Evolutionary conservation across 2,329 filamentous ascomycete species (phyloP).

Genomic region (Leptographium wingfieldii): DNA sequence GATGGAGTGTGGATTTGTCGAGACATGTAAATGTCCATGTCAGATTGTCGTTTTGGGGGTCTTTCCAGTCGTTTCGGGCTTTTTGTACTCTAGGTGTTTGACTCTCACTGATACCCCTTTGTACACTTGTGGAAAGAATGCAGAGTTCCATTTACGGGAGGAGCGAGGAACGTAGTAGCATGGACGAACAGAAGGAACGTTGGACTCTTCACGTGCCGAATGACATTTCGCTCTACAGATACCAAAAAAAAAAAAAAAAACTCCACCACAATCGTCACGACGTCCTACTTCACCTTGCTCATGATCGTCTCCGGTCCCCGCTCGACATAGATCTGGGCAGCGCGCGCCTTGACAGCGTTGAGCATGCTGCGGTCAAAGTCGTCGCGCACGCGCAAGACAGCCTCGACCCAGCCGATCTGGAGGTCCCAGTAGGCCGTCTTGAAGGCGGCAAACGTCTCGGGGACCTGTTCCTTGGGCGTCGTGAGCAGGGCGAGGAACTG

Average conservation of each 20-base stretch:
- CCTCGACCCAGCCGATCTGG: constrained; percentile 91
- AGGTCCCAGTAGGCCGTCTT: constrained; percentile 87
- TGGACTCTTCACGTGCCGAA: too few relatives aligned
- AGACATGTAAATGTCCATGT: too few relatives aligned
- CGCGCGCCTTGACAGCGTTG: constrained; percentile 73
- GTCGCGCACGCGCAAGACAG: constrained; percentile 72
- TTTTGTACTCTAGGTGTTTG: neutral
- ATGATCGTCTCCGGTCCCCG: constrained; percentile 85
- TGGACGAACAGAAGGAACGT: too few relatives aligned
- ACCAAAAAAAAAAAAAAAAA: neutral
- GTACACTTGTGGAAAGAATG: neutral
- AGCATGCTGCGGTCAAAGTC: constrained; percentile 90
- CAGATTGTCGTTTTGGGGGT: too few relatives aligned
- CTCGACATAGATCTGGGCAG: constrained; percentile 72
- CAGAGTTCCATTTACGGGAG: neutral
- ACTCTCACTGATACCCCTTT: neutral
- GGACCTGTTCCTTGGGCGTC: constrained; percentile 58
- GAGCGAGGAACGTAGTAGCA: too few relatives aligned
- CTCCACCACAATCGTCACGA: neutral
- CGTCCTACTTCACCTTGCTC: constrained; percentile 64
- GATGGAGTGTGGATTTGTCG: too few relatives aligned
- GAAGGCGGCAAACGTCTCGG: constrained; percentile 70
- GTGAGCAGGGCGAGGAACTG: constrained; percentile 69
- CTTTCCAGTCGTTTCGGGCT: neutral
- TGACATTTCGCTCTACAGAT: too few relatives aligned